phyloP scores from a whole-genome alignment of 192 early-diverging fungal genomes.

The Dissophora globulifera region DNA sequence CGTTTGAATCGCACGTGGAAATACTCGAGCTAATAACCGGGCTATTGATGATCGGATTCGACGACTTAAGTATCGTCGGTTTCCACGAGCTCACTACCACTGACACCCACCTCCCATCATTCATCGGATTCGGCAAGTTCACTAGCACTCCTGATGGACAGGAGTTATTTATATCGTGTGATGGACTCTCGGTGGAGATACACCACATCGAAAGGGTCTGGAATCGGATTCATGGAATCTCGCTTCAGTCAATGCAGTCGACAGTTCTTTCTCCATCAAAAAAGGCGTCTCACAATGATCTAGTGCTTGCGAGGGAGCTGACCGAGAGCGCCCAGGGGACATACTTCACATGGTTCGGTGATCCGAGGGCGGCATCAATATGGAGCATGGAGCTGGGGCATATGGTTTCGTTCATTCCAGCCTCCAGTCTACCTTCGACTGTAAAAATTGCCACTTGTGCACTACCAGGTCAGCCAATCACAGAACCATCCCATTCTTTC shows the following conservation, averaged over 20 bases:
- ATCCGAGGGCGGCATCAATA: not conserved
- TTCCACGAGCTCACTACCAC: not conserved
- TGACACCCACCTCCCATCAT: not conserved
- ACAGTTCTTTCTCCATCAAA: not conserved
- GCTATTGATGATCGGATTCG: too few relatives aligned
- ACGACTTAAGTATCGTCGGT: too few relatives aligned
- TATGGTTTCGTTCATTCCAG: not conserved
- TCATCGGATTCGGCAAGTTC: not conserved
- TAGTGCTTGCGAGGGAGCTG: not conserved
- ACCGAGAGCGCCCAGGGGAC: not conserved
- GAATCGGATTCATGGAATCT: too few relatives aligned
- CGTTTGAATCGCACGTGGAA: too few relatives aligned
- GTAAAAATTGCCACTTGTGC: not conserved
- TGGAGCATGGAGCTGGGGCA: constrained; percentile 1
- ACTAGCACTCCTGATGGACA: not conserved
- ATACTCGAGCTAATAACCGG: too few relatives aligned
- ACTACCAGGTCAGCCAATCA: too few relatives aligned
- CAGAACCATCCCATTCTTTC: not conserved
- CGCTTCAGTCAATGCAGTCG: not conserved
- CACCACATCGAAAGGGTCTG: too few relatives aligned
- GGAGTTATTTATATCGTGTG: not conserved
- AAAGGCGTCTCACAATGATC: not conserved
- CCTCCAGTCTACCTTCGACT: not conserved
- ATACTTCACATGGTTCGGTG: not conserved
- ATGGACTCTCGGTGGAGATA: not conserved